Conservation (phyloP, 805 yeast genomes). For the Saccharomycopsis sp. region DNA sequence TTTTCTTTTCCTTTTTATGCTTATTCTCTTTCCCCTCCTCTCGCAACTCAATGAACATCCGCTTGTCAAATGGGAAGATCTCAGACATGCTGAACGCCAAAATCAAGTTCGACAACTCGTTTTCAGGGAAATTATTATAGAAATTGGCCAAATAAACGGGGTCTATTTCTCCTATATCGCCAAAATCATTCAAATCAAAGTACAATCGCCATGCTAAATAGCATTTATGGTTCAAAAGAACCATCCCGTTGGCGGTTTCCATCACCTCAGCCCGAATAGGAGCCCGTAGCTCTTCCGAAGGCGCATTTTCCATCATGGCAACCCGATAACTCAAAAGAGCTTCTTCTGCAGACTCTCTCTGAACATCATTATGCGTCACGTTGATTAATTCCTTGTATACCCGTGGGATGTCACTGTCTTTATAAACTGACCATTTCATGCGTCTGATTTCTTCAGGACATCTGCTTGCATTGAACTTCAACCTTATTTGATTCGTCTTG, state of each 20-base stretch:
- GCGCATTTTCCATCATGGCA: conserved; percentile 46
- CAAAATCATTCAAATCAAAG: conserved; percentile 67
- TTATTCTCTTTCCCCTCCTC: conserved; percentile 21
- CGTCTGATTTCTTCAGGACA: conserved; percentile 35
- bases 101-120: conserved; percentile 56
- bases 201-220: conserved; percentile 65
- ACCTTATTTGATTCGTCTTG: conserved; percentile 39
- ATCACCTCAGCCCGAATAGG: conserved; percentile 37
- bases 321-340: conserved; percentile 51
- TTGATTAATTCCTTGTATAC: conserved; percentile 54
- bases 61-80: conserved; percentile 51
- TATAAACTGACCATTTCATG: conserved; percentile 37
- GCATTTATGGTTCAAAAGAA: conserved; percentile 55
- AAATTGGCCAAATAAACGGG: conserved; percentile 41
- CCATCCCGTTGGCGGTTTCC: conserved; percentile 64
- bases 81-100: conserved; percentile 63
- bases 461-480: conserved; percentile 40
- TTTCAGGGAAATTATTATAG: conserved; percentile 48
- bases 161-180: conserved; percentile 43
- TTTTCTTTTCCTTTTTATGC: conserved; percentile 21
- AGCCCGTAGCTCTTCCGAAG: conserved; percentile 36
- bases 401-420: conserved; percentile 43
- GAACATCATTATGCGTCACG: conserved; percentile 51
- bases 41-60: conserved; percentile 24
- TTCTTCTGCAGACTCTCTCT: conserved; percentile 55